Base-by-base conservation (phyloP, 2,329 filamentous ascomycete species). In the Beauveria bassiana region DNA sequence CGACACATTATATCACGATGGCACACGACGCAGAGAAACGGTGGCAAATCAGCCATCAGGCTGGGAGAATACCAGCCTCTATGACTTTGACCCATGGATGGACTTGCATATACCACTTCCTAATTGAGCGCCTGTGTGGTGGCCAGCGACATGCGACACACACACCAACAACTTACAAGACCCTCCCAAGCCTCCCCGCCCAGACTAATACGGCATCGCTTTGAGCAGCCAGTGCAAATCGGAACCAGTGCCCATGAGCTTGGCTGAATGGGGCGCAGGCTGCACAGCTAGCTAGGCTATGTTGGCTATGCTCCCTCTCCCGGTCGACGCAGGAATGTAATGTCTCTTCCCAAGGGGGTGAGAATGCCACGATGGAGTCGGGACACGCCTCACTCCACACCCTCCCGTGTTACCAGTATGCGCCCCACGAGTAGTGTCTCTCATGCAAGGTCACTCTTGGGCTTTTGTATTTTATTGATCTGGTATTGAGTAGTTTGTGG, bases 281-380 rank as follows among this genome's bases (percentile, higher is more conserved):
- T 26, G 42, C 16, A 22, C 40, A 24, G 22, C 28, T 49, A 24
- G 20, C 20, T 22, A 22, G 20, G 20, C 20, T 22, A 22, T 22
- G 20, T 22, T 22, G 52, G 31, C 45, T 42, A 38, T 55, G 22
- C 9, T 20, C 24, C 51, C 46, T n/a, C 7, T 40, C 38, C 59
- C 18, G 40, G 9, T 26, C 28, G 42, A 49, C 59, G 26, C 24
- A 61, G 59, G 59, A 61, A 61, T 61, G 59, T 43, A 31, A 40
- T 53, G 51, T 55, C 52, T 54, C 58, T 49, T 54, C 22, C 24
- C 43, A 61, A 56, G 59, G 59, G 50, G 51, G 59, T 55, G 59
- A 45, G 34, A 55, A 55, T 53, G 50, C 59, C 34, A 61, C 14
- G 56, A 34, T 34, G 31, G 31, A 22, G 55, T 57, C 54, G 42